Conservation (phyloP, 2,329 filamentous ascomycete genomes). For the Colletotrichum sublineola region DNA sequence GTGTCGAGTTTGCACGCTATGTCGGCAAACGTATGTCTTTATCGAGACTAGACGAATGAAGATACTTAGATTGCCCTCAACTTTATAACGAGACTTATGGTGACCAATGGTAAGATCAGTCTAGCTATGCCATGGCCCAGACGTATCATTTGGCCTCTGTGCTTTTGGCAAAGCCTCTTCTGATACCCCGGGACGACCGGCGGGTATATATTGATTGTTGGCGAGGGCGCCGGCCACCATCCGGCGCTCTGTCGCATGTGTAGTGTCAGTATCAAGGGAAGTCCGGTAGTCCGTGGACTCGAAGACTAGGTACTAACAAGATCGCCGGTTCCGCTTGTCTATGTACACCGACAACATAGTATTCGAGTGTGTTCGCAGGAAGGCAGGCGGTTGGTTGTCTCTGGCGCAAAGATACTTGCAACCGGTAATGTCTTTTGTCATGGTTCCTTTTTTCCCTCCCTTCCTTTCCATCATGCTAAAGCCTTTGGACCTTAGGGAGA, state of each 20-base stretch:
- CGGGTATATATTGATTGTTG: not conserved
- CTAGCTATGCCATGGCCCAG: not conserved
- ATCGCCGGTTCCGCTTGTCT: not conserved
- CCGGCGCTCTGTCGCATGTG: too few relatives aligned
- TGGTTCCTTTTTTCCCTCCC: not conserved
- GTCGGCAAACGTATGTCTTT: not conserved
- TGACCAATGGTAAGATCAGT: not conserved
- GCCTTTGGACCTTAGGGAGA: not conserved
- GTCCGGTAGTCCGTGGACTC: too few relatives aligned
- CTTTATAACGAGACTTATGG: not conserved
- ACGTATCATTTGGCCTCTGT: not conserved
- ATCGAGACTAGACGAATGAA: slow-evolving; percentile 7
- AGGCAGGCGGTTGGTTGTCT: too few relatives aligned
- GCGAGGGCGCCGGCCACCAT: too few relatives aligned
- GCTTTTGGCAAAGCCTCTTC: not conserved
- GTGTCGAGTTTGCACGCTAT: slow-evolving; percentile 4
- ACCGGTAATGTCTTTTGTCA: too few relatives aligned
- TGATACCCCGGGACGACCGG: not conserved
- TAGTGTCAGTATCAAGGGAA: too few relatives aligned
- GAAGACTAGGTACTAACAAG: too few relatives aligned
- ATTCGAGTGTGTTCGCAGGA: not conserved
- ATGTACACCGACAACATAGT: not conserved
- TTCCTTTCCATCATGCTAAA: too few relatives aligned
- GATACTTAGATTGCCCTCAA: not conserved
- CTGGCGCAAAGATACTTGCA: not conserved